These are phyloP conservation scores for Orbilia oligospora DNA, from an alignment of 2,329 filamentous ascomycete species.

Conservation along the genomic window DNA sequence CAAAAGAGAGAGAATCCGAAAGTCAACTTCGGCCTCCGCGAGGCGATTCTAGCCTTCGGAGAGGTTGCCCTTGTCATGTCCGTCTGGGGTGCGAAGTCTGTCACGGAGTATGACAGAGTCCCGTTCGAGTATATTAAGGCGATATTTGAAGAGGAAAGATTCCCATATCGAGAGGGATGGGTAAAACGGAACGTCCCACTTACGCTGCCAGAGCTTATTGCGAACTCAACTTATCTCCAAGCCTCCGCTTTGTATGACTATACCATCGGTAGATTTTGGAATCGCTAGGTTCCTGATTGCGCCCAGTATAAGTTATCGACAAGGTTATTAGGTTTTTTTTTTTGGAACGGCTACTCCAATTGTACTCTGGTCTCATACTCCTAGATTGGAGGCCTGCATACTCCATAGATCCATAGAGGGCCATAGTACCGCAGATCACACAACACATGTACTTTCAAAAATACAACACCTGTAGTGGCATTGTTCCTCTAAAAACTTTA, in stretches of 20 bases:
- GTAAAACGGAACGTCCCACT: slow-evolving; percentile 41
- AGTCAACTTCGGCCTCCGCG: slow-evolving; percentile 58
- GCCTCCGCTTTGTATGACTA: slow-evolving; percentile 36
- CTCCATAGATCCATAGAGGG: too few relatives aligned
- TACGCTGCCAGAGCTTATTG: slow-evolving; percentile 44
- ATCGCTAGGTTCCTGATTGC: background rate
- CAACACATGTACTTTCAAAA: slow-evolving; percentile 18
- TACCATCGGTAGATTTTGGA: slow-evolving; percentile 12
- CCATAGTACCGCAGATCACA: too few relatives aligned
- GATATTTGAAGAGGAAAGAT: slow-evolving; percentile 60
- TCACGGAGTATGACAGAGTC: slow-evolving; percentile 45
- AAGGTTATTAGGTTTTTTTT: background rate
- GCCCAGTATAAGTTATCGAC: background rate
- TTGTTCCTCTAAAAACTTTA: background rate
- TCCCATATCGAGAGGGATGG: slow-evolving; percentile 57
- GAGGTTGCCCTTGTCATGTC: slow-evolving; percentile 59
- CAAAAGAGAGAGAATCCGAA: slow-evolving; percentile 44
- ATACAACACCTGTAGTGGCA: slow-evolving; percentile 12
- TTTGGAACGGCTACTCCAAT: background rate
- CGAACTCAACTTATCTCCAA: slow-evolving; percentile 56
- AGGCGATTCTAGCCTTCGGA: slow-evolving; percentile 60
- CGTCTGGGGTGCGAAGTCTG: slow-evolving; percentile 41
- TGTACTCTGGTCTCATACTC: too few relatives aligned
- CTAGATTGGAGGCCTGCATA: too few relatives aligned
- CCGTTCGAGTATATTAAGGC: slow-evolving; percentile 55